A percentile compares a stretch with the other conserved stretches of the same genome.
These are phyloP conservation scores for Teratosphaeriaceae sp. DNA, from an alignment of 2,329 filamentous ascomycete species.

Conservation along the genomic window DNA sequence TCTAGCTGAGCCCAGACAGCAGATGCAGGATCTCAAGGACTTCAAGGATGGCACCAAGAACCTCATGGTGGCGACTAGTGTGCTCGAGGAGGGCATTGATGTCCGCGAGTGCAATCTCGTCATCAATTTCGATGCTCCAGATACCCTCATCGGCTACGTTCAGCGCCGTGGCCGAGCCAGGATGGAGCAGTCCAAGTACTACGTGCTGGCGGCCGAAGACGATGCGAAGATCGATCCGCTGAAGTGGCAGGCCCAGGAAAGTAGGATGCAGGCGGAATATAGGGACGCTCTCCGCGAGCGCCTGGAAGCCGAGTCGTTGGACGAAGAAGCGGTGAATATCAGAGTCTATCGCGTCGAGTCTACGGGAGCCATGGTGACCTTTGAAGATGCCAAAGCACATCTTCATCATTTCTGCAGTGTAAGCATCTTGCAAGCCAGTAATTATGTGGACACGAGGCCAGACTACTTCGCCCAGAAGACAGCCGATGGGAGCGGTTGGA, in stretches of 20 bases:
- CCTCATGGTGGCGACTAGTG: slow-evolving; percentile 52
- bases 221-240: slow-evolving; percentile 29
- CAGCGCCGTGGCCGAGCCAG: slow-evolving; percentile 60
- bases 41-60: slow-evolving; percentile 49
- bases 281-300: slow-evolving; percentile 54
- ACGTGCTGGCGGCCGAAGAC: slow-evolving; percentile 42
- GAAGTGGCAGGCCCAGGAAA: slow-evolving; percentile 62
- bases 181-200: slow-evolving; percentile 46
- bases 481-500: slow-evolving; percentile 29
- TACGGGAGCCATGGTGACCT: slow-evolving; percentile 59
- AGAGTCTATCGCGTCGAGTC: slow-evolving; percentile 36
- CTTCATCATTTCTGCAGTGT: slow-evolving; percentile 71
- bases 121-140: slow-evolving; percentile 56
- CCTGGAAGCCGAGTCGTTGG: slow-evolving; percentile 26
- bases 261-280: slow-evolving; percentile 64
- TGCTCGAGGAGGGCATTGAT: slow-evolving; percentile 57
- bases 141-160: slow-evolving; percentile 58
- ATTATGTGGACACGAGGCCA: slow-evolving; percentile 59
- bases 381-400: slow-evolving; percentile 68
- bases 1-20: slow-evolving; percentile 41
- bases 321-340: slow-evolving; percentile 45
- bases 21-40: slow-evolving; percentile 47
- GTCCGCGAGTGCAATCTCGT: slow-evolving; percentile 58
- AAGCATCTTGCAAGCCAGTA: slow-evolving; percentile 46
- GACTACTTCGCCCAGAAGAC: slow-evolving; percentile 53